Conservation (phyloP, 352 stramenopile species). For the Hyaloperonospora arabidopsidis region DNA sequence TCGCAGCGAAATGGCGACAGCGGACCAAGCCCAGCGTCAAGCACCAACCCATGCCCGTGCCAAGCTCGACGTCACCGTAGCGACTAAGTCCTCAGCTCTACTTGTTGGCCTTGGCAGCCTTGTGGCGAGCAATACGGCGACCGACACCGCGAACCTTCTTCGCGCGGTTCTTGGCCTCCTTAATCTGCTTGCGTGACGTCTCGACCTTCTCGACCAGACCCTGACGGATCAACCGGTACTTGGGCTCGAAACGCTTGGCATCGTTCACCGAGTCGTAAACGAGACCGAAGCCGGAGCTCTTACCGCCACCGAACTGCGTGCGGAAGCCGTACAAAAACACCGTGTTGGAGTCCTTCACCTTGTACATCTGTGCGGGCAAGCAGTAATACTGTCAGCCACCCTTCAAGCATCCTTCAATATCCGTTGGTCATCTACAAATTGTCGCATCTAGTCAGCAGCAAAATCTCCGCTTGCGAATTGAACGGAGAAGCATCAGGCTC, state of each 20-base stretch:
- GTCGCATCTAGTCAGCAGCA: conserved; percentile 11
- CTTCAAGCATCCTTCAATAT: conserved; percentile 6
- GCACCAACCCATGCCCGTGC: conserved; percentile 15
- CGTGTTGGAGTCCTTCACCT: conserved; percentile 92
- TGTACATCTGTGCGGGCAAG: conserved; percentile 83
- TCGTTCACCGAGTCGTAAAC: conserved; percentile 99
- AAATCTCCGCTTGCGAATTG: too few species aligned
- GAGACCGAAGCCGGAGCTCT: conserved; percentile 96
- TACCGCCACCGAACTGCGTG: conserved; percentile 96
- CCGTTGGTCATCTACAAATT: conserved; percentile 3
- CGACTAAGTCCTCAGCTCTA: conserved; percentile 49
- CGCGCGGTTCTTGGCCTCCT: conserved; percentile 98
- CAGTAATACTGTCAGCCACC: conserved; percentile 18
- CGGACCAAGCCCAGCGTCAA: conserved; percentile 22
- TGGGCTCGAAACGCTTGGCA: conserved; percentile 97
- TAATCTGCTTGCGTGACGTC: conserved; percentile 98
- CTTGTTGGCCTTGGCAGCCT: conserved; percentile 96
- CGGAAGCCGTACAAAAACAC: conserved; percentile 96
- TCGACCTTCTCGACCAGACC: conserved; percentile 92
- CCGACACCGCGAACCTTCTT: conserved; percentile 98
- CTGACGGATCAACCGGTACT: conserved; percentile 93
- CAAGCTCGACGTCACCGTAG: conserved; percentile 20
- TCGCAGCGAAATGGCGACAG: conserved; percentile 33
- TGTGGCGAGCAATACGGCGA: conserved; percentile 97
- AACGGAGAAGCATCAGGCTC: too few species aligned